phyloP scores from a whole-genome alignment of 306 rosid genomes.

The Cucurbita pepo region DNA sequence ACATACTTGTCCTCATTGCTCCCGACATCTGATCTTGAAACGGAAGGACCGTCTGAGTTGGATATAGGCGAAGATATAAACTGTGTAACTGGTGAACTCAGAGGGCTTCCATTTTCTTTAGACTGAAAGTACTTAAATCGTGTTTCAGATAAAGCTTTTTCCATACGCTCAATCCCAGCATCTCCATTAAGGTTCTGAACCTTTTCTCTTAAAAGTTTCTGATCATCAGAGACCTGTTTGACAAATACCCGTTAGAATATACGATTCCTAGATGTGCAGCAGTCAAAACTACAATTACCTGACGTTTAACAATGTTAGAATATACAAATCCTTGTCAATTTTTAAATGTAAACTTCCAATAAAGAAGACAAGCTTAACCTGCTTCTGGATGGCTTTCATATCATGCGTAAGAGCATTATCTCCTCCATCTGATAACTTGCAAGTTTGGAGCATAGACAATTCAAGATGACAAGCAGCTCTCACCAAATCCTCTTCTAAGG shows the following conservation, averaged over 20 bases:
- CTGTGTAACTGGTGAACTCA: conserved; percentile 12
- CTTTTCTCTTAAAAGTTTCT: conserved; percentile 65
- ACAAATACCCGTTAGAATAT: neutral
- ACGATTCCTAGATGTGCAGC: neutral
- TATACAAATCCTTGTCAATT: neutral
- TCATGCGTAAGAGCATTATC: conserved; percentile 56
- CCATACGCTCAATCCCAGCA: conserved; percentile 83
- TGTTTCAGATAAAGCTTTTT: conserved; percentile 65
- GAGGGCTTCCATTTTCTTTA: conserved; percentile 38
- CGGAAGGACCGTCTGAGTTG: conserved; percentile 10
- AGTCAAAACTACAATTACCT: neutral
- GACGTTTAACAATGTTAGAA: neutral
- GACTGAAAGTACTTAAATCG: conserved; percentile 52
- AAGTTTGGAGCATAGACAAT: conserved; percentile 87
- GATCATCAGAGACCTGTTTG: conserved; percentile 64
- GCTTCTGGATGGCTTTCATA: conserved; percentile 82
- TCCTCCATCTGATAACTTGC: conserved; percentile 68
- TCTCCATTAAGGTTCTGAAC: conserved; percentile 75
- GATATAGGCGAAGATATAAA: conserved; percentile 26
- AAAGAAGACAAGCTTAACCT: conserved; percentile 30
- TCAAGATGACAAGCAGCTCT: conserved; percentile 97
- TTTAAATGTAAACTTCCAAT: neutral
- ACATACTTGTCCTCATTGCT: conserved; percentile 14
- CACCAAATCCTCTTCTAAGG: conserved; percentile 78
- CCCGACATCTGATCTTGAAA: conserved; percentile 24